Base-by-base conservation (phyloP, 345 rosid species). In the Physaria fendleri region DNA sequence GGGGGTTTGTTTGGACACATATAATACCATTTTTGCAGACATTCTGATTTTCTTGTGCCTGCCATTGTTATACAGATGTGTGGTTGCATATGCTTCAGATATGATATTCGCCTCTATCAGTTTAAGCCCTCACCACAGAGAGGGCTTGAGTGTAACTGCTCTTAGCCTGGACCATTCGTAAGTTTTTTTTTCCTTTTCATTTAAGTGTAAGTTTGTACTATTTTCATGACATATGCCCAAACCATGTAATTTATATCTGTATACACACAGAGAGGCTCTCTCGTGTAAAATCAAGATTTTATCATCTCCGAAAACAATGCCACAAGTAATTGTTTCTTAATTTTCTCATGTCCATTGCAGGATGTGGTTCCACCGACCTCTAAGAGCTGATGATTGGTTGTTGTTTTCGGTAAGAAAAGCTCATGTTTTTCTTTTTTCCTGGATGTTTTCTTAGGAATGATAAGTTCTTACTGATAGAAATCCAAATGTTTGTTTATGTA, bases 131-230 rank as follows among this genome's bases (percentile, higher is more conserved):
- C 97, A 88, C 52, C 87, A 81, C 13, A 70, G 50, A 51, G 78
- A 61, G 78, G 89, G 83, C 68, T 69, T 84, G 62, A 79, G 73
- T 78, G 24, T 69, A 30, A 58, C 77, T 74, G 64, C 81, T 35
- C 80, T 92, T 29, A 88, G 97, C 68, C 86, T 92, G 21, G 94
- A 92, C 81, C 99, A 92, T 39, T 75, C 94, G 98, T 88, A 82
- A 78, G 95, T 46, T 12, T 42, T 8, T 65, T 52, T 20, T 65
- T 52, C 15, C 18, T 37, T 56, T 62, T 13, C 7, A 57, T 34
- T 43, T 12, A 21, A 50, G 12, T 47, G 44, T 39, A 46, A 21
- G 38, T 24, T 53, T 40, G 33, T 33, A 16, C 13, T 40, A 27
- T 32, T 16, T 33, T 41, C 14, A 13, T 29, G 1, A 20, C 5